Conservation (phyloP, 495 filamentous ascomycete species). For the Monascus purpureus region DNA sequence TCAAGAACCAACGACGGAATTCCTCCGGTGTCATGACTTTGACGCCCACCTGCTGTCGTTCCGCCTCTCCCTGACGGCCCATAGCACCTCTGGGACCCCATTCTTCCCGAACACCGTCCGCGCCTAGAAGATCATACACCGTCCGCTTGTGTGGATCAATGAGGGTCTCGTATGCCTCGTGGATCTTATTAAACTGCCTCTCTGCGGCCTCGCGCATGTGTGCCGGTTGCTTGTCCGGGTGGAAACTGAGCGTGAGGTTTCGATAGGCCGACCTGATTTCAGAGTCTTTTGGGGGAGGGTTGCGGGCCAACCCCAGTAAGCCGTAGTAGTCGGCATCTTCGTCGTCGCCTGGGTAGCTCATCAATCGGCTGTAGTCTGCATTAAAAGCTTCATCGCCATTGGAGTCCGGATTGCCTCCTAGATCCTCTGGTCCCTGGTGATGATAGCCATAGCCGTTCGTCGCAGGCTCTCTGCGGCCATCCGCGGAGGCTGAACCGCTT, state of each 20-base stretch:
- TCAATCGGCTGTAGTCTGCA: conserved; percentile 1
- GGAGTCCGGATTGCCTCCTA: neutral
- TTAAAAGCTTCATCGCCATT: neutral
- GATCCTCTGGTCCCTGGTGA: neutral
- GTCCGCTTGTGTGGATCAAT: conserved; percentile 38
- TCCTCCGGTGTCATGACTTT: conserved; percentile 30
- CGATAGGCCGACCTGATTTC: conserved; percentile 40
- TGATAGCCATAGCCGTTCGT: neutral
- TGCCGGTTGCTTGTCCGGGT: conserved; percentile 43
- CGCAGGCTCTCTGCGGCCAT: neutral
- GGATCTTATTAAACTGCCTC: conserved; percentile 33
- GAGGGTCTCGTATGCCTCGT: conserved; percentile 41
- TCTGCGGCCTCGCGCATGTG: conserved; percentile 31
- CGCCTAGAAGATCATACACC: conserved; percentile 40
- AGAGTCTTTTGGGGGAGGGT: conserved; percentile 29
- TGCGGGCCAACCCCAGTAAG: conserved; percentile 32
- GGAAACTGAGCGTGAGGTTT: conserved; percentile 39
- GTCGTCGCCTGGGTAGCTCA: conserved; percentile 11
- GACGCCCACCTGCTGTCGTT: conserved; percentile 23
- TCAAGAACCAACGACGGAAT: conserved; percentile 37
- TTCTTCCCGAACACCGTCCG: conserved; percentile 30
- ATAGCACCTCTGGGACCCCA: conserved; percentile 23
- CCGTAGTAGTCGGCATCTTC: conserved; percentile 34
- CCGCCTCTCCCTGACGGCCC: conserved; percentile 17
- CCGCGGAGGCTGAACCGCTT: neutral